Percentiles rank a stretch among this genome's conserved stretches.
Conservation (phyloP, 2,329 filamentous ascomycete genomes). For the Tolypocladium sp. region DNA sequence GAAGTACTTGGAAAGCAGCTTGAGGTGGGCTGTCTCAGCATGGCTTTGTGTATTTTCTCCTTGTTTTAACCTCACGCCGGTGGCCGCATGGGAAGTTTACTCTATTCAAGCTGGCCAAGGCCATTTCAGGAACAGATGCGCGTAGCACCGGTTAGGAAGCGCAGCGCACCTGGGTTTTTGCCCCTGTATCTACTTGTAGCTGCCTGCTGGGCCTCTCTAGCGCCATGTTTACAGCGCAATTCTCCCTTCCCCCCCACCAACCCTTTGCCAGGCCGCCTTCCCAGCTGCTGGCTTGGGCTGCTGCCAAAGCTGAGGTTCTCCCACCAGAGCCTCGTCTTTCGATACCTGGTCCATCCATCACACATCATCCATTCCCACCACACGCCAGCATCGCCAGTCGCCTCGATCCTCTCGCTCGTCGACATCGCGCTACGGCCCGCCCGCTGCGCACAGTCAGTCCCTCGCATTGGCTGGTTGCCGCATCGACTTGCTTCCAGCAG, state of each 20-base stretch:
- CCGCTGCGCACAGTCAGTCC: not conserved
- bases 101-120: too few species aligned
- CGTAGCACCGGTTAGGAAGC: too few species aligned
- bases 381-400: not conserved
- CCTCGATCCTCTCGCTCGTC: not conserved
- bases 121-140: too few species aligned
- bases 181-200: not conserved
- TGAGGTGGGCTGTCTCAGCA: not conserved
- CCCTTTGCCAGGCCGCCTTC: not conserved
- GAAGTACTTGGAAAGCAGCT: not conserved
- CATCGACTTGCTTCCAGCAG: not conserved
- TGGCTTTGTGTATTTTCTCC: too few species aligned
- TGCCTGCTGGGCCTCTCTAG: not conserved
- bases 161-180: too few species aligned
- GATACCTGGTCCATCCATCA: not conserved
- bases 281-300: not conserved
- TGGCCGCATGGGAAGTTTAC: too few species aligned
- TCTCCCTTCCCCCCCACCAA: not conserved
- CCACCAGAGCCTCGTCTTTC: not conserved
- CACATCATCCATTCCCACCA: not conserved
- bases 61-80: too few species aligned
- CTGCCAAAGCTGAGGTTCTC: not conserved
- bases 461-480: slow-evolving; percentile 1
- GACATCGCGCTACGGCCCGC: not conserved
- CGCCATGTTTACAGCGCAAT: not conserved